These are phyloP conservation scores for Orychophragmus violaceus DNA, from an alignment of 345 rosid genomes.

Conservation along the genomic window DNA sequence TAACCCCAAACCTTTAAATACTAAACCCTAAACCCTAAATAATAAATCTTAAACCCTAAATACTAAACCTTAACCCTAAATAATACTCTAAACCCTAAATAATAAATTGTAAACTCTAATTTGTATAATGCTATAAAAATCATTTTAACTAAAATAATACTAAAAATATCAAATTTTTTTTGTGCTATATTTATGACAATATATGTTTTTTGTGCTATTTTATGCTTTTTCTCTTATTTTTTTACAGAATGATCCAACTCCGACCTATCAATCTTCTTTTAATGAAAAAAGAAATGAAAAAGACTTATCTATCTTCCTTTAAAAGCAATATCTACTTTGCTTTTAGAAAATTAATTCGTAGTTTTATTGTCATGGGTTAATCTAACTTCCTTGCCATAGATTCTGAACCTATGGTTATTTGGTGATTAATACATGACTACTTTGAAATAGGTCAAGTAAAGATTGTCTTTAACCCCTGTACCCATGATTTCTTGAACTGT, in stretches of 20 bases:
- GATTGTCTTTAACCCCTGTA: background rate
- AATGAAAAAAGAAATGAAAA: background rate
- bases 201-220: no score
- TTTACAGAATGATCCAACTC: slow-evolving; percentile 3
- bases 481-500: background rate
- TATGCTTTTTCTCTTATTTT: no score
- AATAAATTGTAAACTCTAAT: no score
- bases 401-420: background rate
- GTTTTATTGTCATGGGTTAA: background rate
- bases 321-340: background rate
- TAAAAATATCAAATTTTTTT: no score
- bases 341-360: background rate
- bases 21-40: no score
- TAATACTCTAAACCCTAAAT: no score
- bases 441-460: background rate
- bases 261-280: background rate
- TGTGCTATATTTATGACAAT: no score
- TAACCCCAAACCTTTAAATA: no score
- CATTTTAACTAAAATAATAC: no score
- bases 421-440: background rate
- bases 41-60: no score
- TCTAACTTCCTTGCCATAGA: background rate
- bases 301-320: background rate
- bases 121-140: no score
- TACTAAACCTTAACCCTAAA: no score